Conservation (phyloP, 2,329 filamentous ascomycete genomes). For the Trichoderma arundinaceum region DNA sequence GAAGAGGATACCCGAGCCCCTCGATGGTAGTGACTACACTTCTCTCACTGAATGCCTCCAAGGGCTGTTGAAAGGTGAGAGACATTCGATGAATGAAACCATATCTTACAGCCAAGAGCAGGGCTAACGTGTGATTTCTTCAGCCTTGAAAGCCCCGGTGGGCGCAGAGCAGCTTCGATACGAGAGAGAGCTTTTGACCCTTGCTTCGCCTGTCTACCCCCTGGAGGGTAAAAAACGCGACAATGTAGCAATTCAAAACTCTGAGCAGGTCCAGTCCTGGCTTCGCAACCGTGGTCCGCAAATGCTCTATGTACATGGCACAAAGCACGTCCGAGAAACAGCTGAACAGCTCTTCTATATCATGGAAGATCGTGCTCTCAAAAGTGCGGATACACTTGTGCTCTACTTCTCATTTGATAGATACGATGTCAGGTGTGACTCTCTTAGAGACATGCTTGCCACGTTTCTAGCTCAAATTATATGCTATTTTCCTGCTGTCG, state of each 20-base stretch:
- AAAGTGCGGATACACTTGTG: conserved; percentile 1
- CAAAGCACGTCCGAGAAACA: conserved; percentile 24
- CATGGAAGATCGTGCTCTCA: conserved; percentile 25
- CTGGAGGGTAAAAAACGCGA: conserved; percentile 11
- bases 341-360: conserved; percentile 32
- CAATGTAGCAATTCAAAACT: conserved; percentile 1
- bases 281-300: conserved; percentile 26
- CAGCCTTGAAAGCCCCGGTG: conserved; percentile 2
- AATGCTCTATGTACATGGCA: conserved; percentile 32
- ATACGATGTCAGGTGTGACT: conserved; percentile 30
- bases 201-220: conserved; percentile 31
- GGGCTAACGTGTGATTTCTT: neutral
- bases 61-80: conserved; percentile 1
- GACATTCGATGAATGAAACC: neutral
- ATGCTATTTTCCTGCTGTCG: conserved; percentile 21
- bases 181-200: conserved; percentile 23
- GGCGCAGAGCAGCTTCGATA: conserved; percentile 18
- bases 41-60: neutral
- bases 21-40: neutral
- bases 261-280: conserved; percentile 15
- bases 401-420: conserved; percentile 33
- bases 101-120: too few species aligned
- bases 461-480: conserved; percentile 31
- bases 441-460: conserved; percentile 32
- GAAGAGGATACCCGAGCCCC: conserved; percentile 20